phyloP scores from a whole-genome alignment of 345 rosid species.

The Boechera retrofracta region DNA sequence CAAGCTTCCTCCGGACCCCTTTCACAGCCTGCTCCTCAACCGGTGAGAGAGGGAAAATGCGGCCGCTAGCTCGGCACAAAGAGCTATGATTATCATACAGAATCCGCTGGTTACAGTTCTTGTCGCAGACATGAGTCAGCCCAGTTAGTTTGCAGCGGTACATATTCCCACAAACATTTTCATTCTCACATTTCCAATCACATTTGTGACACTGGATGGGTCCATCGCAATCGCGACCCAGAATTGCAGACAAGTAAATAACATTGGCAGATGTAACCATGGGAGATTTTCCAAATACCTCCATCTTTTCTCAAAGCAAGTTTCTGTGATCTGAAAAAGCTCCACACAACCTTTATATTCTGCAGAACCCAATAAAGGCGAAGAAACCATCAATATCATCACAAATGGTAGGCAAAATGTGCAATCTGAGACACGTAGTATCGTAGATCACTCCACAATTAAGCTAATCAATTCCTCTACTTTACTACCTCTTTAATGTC shows the following conservation, averaged over 20 bases:
- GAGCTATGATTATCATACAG: constrained; percentile 95
- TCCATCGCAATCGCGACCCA: constrained; percentile 79
- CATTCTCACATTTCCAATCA: constrained; percentile 91
- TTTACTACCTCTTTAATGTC: constrained; percentile 10
- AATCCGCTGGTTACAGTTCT: constrained; percentile 98
- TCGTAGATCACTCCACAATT: constrained; percentile 29
- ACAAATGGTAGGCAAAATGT: constrained; percentile 14
- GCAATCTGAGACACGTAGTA: constrained; percentile 2
- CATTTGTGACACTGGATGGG: constrained; percentile 81
- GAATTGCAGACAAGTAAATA: constrained; percentile 85
- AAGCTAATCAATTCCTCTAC: constrained; percentile 32
- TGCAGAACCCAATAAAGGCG: constrained; percentile 48
- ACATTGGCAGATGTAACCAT: constrained; percentile 72
- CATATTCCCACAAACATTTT: constrained; percentile 88
- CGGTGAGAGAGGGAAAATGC: constrained; percentile 73
- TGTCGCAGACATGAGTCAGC: constrained; percentile 96
- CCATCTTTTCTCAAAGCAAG: constrained; percentile 56
- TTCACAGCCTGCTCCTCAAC: constrained; percentile 91
- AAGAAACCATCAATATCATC: constrained; percentile 42
- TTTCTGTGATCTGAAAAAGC: constrained; percentile 34
- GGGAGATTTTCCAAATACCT: constrained; percentile 76
- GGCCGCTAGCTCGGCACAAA: constrained; percentile 86
- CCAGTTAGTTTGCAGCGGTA: constrained; percentile 93
- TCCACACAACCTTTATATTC: constrained; percentile 41
- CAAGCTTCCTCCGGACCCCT: constrained; percentile 97